Evolutionary conservation across 2,329 filamentous ascomycete species (phyloP).

Genomic region (Fusarium falciforme): DNA sequence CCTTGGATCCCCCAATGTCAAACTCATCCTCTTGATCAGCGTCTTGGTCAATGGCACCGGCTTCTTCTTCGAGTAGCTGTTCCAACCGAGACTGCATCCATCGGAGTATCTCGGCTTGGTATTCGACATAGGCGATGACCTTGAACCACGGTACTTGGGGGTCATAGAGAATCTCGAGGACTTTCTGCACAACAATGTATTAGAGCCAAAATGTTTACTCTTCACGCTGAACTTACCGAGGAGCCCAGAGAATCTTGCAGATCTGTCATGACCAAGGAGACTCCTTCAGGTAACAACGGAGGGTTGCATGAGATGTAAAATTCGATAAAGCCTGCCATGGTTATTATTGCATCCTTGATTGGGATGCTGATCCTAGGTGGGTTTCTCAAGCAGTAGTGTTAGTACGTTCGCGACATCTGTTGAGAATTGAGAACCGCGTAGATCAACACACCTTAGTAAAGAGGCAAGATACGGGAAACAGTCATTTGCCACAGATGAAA

Average conservation of each 20-base stretch:
- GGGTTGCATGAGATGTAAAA: constrained; percentile 52
- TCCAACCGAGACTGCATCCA: constrained; percentile 38
- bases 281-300: constrained; percentile 46
- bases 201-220: neutral
- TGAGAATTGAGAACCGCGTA: neutral
- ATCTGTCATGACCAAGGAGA: constrained; percentile 39
- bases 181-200: constrained; percentile 9
- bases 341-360: neutral
- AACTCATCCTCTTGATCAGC: neutral
- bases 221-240: constrained; percentile 19
- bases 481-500: too few relatives aligned
- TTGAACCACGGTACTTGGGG: constrained; percentile 52
- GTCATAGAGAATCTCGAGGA: constrained; percentile 51
- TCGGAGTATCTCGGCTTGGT: constrained; percentile 24
- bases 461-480: neutral
- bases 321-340: constrained; percentile 41
- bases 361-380: neutral
- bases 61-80: constrained; percentile 34
- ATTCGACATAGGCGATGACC: constrained; percentile 29
- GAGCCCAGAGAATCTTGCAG: constrained; percentile 5
- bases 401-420: neutral
- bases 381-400: neutral
- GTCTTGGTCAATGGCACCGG: constrained; percentile 14
- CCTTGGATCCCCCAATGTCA: neutral
- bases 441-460: neutral